Base-by-base conservation (phyloP, 2,329 filamentous ascomycete species). In the Botrytis paeoniae region DNA sequence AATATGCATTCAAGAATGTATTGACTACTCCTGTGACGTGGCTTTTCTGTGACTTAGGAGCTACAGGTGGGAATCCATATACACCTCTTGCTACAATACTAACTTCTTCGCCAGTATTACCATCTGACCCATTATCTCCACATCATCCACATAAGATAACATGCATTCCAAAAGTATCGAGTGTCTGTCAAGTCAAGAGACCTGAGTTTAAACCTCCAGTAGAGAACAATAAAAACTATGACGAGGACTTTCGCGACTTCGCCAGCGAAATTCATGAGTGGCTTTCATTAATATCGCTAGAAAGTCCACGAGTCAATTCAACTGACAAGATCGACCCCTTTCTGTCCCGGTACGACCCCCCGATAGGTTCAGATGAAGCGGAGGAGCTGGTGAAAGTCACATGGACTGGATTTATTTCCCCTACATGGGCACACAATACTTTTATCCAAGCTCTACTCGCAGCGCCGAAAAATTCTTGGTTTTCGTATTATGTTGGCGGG, bases 181-280 rank as follows among this genome's bases (percentile, higher is more conserved):
- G 78, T 29, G 20, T 84, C 81, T 12, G 79, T 45, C 74, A 75
- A 43, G 77, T 77, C 64, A 76, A 75, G 71, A 74, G 81, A 59
- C 80, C 80, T 35, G 54, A 75, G 37, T 72, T 81, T 25, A 75
- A 77, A 62, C 79, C 81, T 32, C 75, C 78, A 18, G 76, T 77
- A 68, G 78, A 82, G 25, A 79, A 64, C 39, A 73, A 76, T 70
- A 75, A 80, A 2, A 77, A 82, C 51, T 84, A 84, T 57, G 81
- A 82, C 69, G 82, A 84, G 60, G 86, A 87, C 12, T 84, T 93
- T 51, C 89, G 92, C 73, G 89, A 93, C 35, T 86, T 86, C 74
- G 87, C 88, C 1, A 85, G 86, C 0, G 89, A 91, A 29, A 79
- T 91, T 20, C 89, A 94, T 76, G 93, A 96, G 82, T 96, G 92